Evolutionary conservation across 768 basidiomycete species (phyloP), one percentile per base, ranked within the genome.

Genomic region (Hypholoma fasciculare): DNA sequence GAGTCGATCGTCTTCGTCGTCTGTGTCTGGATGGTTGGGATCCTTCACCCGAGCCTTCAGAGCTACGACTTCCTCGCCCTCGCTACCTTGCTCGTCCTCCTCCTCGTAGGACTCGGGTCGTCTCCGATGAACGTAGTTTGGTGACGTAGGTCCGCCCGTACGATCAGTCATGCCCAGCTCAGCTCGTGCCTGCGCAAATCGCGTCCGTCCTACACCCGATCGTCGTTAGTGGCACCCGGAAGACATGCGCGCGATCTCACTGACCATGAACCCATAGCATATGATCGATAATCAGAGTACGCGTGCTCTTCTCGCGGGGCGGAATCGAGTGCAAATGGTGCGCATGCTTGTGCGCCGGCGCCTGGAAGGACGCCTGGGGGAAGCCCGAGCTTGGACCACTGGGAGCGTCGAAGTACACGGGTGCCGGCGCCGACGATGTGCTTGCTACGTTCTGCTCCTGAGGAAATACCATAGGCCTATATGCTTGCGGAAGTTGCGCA

Each of bases 291-390:
- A 94, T 94, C 56, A 94, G 78, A 9, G 91, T 94, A 34, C 91
- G 78, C 7, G 92, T 93, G n/a, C 89, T 90, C 76, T 94, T 94
- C 72, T 94, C 92, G 39, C 90, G 76, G 2, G 90, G 92, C 2
- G 92, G 92, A 34, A 94, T 93, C 2, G 89, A 86, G 68, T 94
- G 92, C 1, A 94, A 73, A 68, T 94, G 90, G 69, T 94, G 92
- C 0, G 92, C 92, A 78, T 93, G 90, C 63, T 88, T 91, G 72
- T 94, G 92, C 1, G 92, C 92, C 7, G 89, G 89, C 1, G 89
- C 83, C 61, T 78, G 82, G 75, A 88, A 89, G 0, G 80, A 66
- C 17, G 67, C 44, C 43, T 67, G 68, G 26, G 65, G 63, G 54
- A 64, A 50, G 49, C 52, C 46, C 46, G 65, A 30, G 47, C 48